Conservation (phyloP, 1,284 basidiomycete genomes). For the Irpex sp. region DNA sequence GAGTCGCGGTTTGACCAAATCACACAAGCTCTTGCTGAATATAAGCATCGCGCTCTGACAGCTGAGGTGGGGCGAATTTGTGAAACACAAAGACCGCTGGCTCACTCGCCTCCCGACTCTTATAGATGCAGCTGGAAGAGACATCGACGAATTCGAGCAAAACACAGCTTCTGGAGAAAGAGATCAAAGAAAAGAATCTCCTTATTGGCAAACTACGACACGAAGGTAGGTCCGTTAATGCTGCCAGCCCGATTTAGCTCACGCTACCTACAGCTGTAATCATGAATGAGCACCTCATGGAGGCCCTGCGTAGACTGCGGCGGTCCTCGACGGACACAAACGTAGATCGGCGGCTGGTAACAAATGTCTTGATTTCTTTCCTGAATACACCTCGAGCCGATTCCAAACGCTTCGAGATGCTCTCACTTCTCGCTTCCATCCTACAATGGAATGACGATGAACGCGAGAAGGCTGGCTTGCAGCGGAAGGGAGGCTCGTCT, state of each 20-base stretch:
- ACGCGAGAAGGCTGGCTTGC: conserved; percentile 87
- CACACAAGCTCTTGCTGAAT: conserved; percentile 78
- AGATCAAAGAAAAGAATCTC: conserved; percentile 92
- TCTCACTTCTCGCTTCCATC: conserved; percentile 84
- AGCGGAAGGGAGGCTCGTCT: conserved; percentile 43
- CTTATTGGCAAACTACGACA: conserved; percentile 92
- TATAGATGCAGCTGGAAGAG: conserved; percentile 70
- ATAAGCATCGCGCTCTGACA: conserved; percentile 78
- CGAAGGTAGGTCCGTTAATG: conserved; percentile 62
- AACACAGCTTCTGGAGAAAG: conserved; percentile 75
- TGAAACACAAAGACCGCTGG: not conserved
- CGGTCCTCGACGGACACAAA: conserved; percentile 84
- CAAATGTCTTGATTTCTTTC: conserved; percentile 93
- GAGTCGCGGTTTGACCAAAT: conserved; percentile 70
- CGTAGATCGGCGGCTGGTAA: conserved; percentile 92
- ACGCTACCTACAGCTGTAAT: conserved; percentile 69
- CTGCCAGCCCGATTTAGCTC: not conserved
- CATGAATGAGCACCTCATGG: conserved; percentile 96
- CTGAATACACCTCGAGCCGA: conserved; percentile 88
- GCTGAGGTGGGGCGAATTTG: conserved; percentile 63
- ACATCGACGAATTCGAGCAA: conserved; percentile 63
- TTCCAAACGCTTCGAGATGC: conserved; percentile 95
- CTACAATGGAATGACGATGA: conserved; percentile 90
- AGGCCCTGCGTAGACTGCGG: conserved; percentile 90
- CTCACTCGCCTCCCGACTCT: not conserved